Conservation (phyloP, 1,284 basidiomycete genomes). For the Flammula alnicola region DNA sequence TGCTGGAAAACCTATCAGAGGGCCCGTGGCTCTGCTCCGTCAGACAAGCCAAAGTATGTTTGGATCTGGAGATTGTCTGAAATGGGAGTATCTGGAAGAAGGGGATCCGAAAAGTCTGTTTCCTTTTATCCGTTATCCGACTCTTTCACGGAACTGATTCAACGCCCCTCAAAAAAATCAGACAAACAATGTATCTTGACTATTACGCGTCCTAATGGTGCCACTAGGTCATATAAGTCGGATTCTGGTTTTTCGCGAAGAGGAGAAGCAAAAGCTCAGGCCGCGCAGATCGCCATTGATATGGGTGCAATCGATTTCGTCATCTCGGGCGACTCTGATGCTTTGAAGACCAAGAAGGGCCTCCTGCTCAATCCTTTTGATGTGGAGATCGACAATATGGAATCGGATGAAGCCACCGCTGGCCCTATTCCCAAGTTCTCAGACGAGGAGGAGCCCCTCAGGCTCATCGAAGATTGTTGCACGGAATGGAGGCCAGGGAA, state of each 20-base stretch:
- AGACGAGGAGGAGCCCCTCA: conserved; percentile 28
- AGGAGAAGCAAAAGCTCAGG: conserved; percentile 55
- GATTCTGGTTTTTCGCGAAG: conserved; percentile 45
- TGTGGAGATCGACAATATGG: conserved; percentile 25
- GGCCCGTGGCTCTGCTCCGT: conserved; percentile 20
- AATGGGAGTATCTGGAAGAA: conserved; percentile 28
- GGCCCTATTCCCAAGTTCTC: conserved; percentile 11
- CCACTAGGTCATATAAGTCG: conserved; percentile 54
- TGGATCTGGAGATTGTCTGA: conserved; percentile 27
- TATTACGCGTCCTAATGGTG: conserved; percentile 56
- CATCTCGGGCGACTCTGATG: conserved; percentile 42
- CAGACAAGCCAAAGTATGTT: conserved; percentile 27
- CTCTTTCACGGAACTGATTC: neutral
- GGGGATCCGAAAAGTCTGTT: conserved; percentile 24
- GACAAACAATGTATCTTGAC: conserved; percentile 63
- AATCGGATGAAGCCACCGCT: conserved; percentile 14
- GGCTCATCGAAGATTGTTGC: conserved; percentile 55
- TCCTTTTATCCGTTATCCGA: neutral
- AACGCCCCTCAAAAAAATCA: conserved; percentile 26
- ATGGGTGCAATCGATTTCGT: conserved; percentile 66
- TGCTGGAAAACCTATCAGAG: conserved; percentile 6
- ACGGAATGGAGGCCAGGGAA: conserved; percentile 52
- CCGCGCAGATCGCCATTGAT: conserved; percentile 55
- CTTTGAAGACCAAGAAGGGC: conserved; percentile 35
- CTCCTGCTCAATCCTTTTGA: conserved; percentile 42